Evolutionary conservation across 75 land plant species (phyloP).

Genomic region (Cupressus sempervirens): DNA sequence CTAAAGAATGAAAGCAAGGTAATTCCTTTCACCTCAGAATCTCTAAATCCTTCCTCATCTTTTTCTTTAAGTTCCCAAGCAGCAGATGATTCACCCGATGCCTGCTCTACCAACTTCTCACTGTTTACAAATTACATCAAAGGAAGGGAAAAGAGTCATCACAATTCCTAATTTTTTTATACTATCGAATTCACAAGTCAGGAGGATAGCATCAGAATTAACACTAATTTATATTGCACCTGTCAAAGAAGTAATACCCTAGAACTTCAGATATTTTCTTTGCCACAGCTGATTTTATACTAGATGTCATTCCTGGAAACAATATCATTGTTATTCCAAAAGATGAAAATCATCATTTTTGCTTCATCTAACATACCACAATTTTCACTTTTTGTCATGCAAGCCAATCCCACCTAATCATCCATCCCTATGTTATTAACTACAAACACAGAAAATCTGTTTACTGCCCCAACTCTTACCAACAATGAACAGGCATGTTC

Average conservation of each 20-base stretch:
- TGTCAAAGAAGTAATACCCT: conserved; percentile 82
- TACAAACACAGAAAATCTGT: background rate
- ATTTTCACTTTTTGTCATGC: background rate
- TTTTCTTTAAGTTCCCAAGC: conserved; percentile 36
- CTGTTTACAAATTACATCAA: conserved; percentile 26
- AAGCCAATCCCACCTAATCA: background rate
- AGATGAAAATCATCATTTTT: background rate
- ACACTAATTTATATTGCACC: conserved; percentile 33
- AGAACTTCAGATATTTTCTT: conserved; percentile 64
- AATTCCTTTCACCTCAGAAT: conserved; percentile 56
- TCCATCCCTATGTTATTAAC: background rate
- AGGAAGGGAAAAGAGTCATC: background rate
- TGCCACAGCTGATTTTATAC: conserved; percentile 62
- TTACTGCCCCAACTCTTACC: conserved; percentile 42
- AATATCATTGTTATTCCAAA: background rate
- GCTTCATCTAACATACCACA: background rate
- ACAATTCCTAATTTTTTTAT: background rate
- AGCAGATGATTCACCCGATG: conserved; percentile 41
- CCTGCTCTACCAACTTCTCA: conserved; percentile 75
- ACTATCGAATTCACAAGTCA: background rate
- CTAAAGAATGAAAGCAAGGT: background rate
- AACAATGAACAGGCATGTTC: conserved; percentile 85
- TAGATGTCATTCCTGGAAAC: conserved; percentile 61
- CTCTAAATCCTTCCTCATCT: conserved; percentile 60
- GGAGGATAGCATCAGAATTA: background rate